Conservation (phyloP, 2,329 filamentous ascomycete genomes). For the Diatrype stigma region DNA sequence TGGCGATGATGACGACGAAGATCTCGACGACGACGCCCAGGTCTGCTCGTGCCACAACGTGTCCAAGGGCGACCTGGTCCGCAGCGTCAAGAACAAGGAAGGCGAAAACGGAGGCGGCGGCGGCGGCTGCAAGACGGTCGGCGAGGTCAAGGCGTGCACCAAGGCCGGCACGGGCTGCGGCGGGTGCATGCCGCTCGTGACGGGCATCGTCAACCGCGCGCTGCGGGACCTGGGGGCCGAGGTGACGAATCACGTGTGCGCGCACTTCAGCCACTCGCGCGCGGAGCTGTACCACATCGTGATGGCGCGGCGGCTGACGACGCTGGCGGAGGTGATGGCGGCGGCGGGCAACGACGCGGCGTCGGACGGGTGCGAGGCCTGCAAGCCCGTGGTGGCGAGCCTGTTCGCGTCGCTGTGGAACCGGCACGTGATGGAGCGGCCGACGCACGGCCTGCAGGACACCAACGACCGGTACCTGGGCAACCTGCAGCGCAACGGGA, state of each 20-base stretch:
- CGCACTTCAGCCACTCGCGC: slow-evolving; percentile 78
- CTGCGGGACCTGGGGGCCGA: slow-evolving; percentile 84
- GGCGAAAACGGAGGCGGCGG: no score
- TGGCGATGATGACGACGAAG: slow-evolving; percentile 69
- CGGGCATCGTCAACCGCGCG: slow-evolving; percentile 84
- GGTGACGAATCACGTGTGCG: slow-evolving; percentile 80
- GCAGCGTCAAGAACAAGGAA: slow-evolving; percentile 69
- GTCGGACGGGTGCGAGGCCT: slow-evolving; percentile 79
- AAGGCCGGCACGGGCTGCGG: slow-evolving; percentile 90
- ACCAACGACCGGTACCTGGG: slow-evolving; percentile 86
- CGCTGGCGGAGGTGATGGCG: slow-evolving; percentile 72
- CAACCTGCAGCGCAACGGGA: slow-evolving; percentile 89
- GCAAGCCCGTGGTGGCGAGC: slow-evolving; percentile 77
- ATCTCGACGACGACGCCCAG: slow-evolving; percentile 80
- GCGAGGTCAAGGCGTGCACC: slow-evolving; percentile 82
- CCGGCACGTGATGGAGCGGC: slow-evolving; percentile 70
- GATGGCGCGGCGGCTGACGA: slow-evolving; percentile 72
- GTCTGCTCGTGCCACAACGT: slow-evolving; percentile 95
- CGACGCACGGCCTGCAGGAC: slow-evolving; percentile 73
- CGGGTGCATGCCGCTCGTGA: slow-evolving; percentile 83
- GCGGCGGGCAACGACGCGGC: slow-evolving; percentile 66
- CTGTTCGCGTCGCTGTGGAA: slow-evolving; percentile 84
- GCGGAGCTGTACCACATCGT: slow-evolving; percentile 89
- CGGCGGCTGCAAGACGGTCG: slow-evolving; percentile 75
- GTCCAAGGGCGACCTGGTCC: slow-evolving; percentile 74